Conservation (phyloP, 2,329 filamentous ascomycete genomes). For the Penicillium sclerotiorum region DNA sequence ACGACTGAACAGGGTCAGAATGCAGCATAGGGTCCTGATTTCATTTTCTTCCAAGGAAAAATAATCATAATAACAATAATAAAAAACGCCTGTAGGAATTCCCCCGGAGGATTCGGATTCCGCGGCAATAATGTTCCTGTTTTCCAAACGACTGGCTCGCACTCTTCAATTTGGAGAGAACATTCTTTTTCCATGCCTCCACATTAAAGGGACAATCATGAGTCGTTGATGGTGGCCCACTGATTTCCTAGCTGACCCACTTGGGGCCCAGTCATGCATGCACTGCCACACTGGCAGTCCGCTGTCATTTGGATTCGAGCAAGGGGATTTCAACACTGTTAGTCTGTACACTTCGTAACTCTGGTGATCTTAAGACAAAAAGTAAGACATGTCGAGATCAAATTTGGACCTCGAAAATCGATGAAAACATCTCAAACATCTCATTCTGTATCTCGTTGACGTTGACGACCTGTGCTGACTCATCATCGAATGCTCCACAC, state of each 20-base stretch:
- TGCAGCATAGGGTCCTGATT: too few relatives aligned
- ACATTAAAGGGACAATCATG: conserved; percentile 23
- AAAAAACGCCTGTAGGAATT: too few relatives aligned
- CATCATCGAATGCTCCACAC: conserved; percentile 19
- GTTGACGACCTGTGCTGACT: conserved; percentile 20
- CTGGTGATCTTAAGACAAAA: background rate
- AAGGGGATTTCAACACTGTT: conserved; percentile 1
- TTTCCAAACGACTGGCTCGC: background rate
- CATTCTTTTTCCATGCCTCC: conserved; percentile 27
- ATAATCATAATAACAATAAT: too few relatives aligned
- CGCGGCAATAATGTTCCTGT: background rate
- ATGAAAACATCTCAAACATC: too few relatives aligned
- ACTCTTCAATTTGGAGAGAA: conserved; percentile 20
- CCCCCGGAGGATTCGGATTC: conserved; percentile 15
- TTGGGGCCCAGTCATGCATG: conserved; percentile 28
- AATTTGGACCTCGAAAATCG: conserved; percentile 4
- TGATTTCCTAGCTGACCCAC: conserved; percentile 29
- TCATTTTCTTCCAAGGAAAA: too few relatives aligned
- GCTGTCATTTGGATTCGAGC: conserved; percentile 25
- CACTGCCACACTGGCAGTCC: conserved; percentile 33
- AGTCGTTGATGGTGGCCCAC: conserved; percentile 24
- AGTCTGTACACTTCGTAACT: too few relatives aligned
- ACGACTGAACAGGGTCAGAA: background rate
- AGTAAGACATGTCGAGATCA: conserved; percentile 4
- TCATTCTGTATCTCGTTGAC: conserved; percentile 7